Base-by-base conservation (phyloP, 2,329 filamentous ascomycete genomes). In the Podosphaera fusca region DNA sequence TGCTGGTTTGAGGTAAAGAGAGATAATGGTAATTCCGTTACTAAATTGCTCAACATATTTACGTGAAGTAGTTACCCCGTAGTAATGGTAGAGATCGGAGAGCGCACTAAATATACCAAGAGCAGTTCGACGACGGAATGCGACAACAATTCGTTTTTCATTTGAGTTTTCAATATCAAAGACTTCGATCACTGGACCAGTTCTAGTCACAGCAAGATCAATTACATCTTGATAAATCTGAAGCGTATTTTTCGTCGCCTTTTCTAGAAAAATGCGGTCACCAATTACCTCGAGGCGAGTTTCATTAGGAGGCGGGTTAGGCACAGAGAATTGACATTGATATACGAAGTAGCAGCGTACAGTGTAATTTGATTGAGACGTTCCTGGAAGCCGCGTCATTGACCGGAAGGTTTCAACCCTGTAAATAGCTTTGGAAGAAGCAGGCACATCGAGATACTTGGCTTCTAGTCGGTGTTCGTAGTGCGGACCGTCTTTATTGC, bases 41-140 rank as follows among this genome's bases (percentile, higher is more conserved):
- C 89, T 92, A 75, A 98, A 98, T 72, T 96, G 92, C 72, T 98
- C 87, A 53, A 98, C 85, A 67, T 98, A 98, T 74, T 98, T 98
- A 64, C 92, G 80, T 34, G 92, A 92, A 66, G 87, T 94, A 1
- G 92, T 98, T 60, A 96, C 79, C 49, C 92, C 90, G 67, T 98
- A 98, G 78, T 95, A 96, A 73, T 98, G 92, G 74, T 98, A 98
- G 42, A 98, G 75, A 69, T 96, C 89, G 62, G 87, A 94, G 64
- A 98, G 73, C 34, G 92, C 88, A 64, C 89, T 95, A 77, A 98
- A 98, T 65, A 98, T 75, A 61, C 92, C 92, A 64, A 87, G 78
- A 35, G 92, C 92, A 21, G 90, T 94, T 61, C 89, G 84, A 63
- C 90, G 87, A 64, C 90, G 88, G 76, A 95, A 96, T 51, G 89